These are phyloP conservation scores for Hypoxylon fuscum DNA, from an alignment of 495 filamentous ascomycete genomes.

Conservation along the genomic window DNA sequence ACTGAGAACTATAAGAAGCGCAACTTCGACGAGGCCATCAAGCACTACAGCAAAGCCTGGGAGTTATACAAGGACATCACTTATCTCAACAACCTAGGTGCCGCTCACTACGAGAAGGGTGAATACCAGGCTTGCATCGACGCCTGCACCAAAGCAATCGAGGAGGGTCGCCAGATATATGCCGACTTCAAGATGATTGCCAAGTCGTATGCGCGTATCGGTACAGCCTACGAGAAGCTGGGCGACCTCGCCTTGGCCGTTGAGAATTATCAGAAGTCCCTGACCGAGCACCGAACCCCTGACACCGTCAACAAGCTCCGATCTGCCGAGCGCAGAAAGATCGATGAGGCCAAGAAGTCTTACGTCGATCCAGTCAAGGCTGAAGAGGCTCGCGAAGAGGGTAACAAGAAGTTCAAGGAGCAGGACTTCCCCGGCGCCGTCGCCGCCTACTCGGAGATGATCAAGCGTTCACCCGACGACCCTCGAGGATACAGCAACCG, in stretches of 20 bases:
- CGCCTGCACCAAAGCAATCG: constrained; percentile 84
- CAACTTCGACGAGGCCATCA: constrained; percentile 91
- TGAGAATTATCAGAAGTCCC: constrained; percentile 88
- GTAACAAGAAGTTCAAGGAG: constrained; percentile 96
- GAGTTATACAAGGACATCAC: constrained; percentile 94
- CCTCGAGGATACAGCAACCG: constrained; percentile 97
- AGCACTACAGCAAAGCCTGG: constrained; percentile 97
- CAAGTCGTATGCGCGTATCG: constrained; percentile 95
- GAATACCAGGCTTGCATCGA: constrained; percentile 89
- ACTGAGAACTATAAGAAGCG: constrained; percentile 98
- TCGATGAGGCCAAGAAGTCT: constrained; percentile 74
- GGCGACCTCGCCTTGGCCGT: constrained; percentile 84
- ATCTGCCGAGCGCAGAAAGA: constrained; percentile 88
- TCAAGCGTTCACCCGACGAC: constrained; percentile 92
- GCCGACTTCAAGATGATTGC: constrained; percentile 98
- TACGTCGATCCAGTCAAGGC: constrained; percentile 93
- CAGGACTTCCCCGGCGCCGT: constrained; percentile 96
- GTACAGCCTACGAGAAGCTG: constrained; percentile 87
- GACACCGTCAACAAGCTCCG: constrained; percentile 94
- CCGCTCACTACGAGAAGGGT: constrained; percentile 94
- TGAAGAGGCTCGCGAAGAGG: constrained; percentile 93
- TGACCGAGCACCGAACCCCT: constrained; percentile 96
- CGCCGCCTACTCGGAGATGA: constrained; percentile 95
- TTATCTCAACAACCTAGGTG: constrained; percentile 95
- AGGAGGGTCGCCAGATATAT: constrained; percentile 84